phyloP scores from a whole-genome alignment of 768 basidiomycete genomes.

The Russula virescens region DNA sequence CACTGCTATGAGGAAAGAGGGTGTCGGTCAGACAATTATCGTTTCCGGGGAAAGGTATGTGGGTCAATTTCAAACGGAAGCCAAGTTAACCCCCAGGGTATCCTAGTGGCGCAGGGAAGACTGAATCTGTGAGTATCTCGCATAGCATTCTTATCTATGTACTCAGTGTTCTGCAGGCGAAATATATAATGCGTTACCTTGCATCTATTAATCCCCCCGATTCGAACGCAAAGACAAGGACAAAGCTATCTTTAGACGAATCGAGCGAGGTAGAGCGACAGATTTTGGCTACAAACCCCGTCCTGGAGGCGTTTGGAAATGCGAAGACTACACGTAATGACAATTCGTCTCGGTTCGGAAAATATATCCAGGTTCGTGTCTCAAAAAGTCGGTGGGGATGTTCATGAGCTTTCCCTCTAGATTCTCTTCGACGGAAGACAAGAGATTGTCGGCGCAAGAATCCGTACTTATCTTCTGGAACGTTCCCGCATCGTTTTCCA shows the following conservation, averaged over 20 bases:
- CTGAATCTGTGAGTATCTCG: conserved; percentile 72
- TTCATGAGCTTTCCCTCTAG: conserved; percentile 39
- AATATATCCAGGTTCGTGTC: conserved; percentile 89
- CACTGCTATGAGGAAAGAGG: conserved; percentile 91
- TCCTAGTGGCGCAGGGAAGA: conserved; percentile 94
- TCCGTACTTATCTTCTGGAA: conserved; percentile 95
- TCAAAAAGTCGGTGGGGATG: background rate
- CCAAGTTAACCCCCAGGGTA: conserved; percentile 8
- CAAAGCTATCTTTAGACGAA: conserved; percentile 72
- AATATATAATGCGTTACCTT: conserved; percentile 98
- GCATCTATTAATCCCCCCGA: conserved; percentile 92
- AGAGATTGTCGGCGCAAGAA: conserved; percentile 97
- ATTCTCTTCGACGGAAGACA: conserved; percentile 94
- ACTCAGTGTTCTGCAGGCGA: conserved; percentile 51
- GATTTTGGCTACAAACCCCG: conserved; percentile 98
- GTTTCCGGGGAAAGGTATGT: conserved; percentile 94
- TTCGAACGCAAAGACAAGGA: conserved; percentile 51
- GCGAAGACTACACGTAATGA: conserved; percentile 99
- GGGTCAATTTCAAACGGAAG: conserved; percentile 16
- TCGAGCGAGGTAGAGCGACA: conserved; percentile 95
- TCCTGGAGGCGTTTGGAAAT: conserved; percentile 97
- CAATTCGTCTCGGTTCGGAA: conserved; percentile 98
- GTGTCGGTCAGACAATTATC: conserved; percentile 96
- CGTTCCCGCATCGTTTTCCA: conserved; percentile 97
- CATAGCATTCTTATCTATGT: background rate